A percentile compares a stretch with the other conserved stretches of the same genome.
These are phyloP conservation scores for Populus tremula DNA, from an alignment of 345 rosid species.

Conservation along the genomic window DNA sequence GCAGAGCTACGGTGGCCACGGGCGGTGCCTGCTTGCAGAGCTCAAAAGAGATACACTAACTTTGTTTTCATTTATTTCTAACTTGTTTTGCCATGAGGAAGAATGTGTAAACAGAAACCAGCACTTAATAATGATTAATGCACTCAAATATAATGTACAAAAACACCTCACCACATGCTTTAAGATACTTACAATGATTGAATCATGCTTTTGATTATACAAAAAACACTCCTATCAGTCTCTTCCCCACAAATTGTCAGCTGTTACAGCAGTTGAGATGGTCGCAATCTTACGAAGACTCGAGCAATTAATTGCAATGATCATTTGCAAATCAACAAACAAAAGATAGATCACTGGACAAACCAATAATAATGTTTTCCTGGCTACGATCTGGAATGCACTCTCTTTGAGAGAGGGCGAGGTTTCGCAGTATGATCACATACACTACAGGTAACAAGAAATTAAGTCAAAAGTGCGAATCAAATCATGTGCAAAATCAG, in stretches of 20 bases:
- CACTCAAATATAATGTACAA: too few species aligned
- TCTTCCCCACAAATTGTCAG: not conserved
- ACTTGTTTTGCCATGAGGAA: too few species aligned
- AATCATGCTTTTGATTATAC: not conserved
- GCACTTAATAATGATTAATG: too few species aligned
- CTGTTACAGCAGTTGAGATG: not conserved
- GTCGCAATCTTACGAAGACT: not conserved
- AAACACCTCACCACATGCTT: not conserved
- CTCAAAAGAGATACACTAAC: too few species aligned
- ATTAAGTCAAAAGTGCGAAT: not conserved
- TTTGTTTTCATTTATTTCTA: too few species aligned
- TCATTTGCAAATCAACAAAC: not conserved
- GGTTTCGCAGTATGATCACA: too few species aligned
- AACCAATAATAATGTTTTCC: not conserved
- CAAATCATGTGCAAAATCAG: not conserved
- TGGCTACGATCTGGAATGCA: not conserved
- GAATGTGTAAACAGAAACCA: too few species aligned
- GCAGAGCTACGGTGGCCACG: too few species aligned
- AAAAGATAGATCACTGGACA: conserved; percentile 1
- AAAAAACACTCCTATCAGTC: not conserved
- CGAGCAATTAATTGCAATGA: not conserved
- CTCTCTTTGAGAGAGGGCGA: too few species aligned
- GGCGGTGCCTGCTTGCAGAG: too few species aligned
- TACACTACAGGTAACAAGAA: not conserved
- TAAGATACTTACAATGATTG: not conserved